phyloP scores from a whole-genome alignment of 768 basidiomycete species.

The Psilocybe cyanescens region DNA sequence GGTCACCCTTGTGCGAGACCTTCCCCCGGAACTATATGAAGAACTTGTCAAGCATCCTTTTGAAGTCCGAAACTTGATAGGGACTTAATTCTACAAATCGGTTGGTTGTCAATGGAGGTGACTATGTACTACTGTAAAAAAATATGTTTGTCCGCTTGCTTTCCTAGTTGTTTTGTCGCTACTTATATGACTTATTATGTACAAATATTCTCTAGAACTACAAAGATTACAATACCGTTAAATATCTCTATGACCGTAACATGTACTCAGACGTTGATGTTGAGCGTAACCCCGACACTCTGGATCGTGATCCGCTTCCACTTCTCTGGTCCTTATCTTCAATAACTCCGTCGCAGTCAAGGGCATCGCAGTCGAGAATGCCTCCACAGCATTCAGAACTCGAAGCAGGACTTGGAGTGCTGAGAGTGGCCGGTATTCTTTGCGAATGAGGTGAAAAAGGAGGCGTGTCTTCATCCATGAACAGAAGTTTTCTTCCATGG shows the following conservation, averaged over 20 bases:
- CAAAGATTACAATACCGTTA: not conserved
- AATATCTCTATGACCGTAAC: slow-evolving; percentile 6
- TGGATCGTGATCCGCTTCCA: slow-evolving; percentile 20
- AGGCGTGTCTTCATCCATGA: slow-evolving; percentile 32
- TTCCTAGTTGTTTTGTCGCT: slow-evolving; percentile 16
- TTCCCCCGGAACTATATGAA: slow-evolving; percentile 85
- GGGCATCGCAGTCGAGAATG: slow-evolving; percentile 49
- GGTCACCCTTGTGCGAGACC: slow-evolving; percentile 90
- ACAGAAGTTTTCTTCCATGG: slow-evolving; percentile 32
- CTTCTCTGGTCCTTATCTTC: slow-evolving; percentile 27
- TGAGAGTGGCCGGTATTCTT: slow-evolving; percentile 4
- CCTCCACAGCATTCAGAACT: slow-evolving; percentile 53
- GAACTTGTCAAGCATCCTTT: slow-evolving; percentile 90
- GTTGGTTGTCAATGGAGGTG: not conserved
- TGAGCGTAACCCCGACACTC: slow-evolving; percentile 31
- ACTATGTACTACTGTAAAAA: not conserved
- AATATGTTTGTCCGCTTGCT: slow-evolving; percentile 15
- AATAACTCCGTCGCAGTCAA: slow-evolving; percentile 38
- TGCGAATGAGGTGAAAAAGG: slow-evolving; percentile 15
- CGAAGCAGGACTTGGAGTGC: slow-evolving; percentile 13
- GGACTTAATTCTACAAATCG: slow-evolving; percentile 13
- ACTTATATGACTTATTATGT: slow-evolving; percentile 14
- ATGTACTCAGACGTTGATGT: slow-evolving; percentile 26
- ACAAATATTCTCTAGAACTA: slow-evolving; percentile 3
- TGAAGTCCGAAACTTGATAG: slow-evolving; percentile 42